These are phyloP conservation scores for Lavandula angustifolia DNA, from an alignment of 257 asterid genomes.

Conservation along the genomic window DNA sequence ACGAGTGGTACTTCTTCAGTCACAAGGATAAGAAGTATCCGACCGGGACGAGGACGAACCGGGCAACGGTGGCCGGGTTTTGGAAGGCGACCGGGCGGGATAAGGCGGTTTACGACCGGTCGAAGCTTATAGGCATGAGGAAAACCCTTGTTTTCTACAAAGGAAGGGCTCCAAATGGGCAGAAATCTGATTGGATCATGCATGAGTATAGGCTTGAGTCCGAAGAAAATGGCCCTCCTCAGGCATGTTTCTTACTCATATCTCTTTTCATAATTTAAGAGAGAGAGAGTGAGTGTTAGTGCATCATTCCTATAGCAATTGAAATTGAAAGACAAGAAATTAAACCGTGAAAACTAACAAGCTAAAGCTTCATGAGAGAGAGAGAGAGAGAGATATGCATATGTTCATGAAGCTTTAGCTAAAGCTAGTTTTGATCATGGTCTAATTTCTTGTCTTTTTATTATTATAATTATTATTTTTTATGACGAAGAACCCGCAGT, in stretches of 20 bases:
- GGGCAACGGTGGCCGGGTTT: conserved; percentile 60
- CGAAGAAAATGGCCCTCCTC: conserved; percentile 1
- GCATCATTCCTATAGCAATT: too few species aligned
- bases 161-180: conserved; percentile 56
- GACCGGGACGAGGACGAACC: conserved; percentile 54
- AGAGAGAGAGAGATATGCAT: too few species aligned
- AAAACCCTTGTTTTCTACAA: conserved; percentile 57
- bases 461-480: too few species aligned
- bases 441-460: too few species aligned
- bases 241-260: neutral
- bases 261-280: too few species aligned
- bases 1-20: conserved; percentile 63
- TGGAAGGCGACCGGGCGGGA: conserved; percentile 72
- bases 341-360: too few species aligned
- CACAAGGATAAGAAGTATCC: conserved; percentile 59
- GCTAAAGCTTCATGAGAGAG: too few species aligned
- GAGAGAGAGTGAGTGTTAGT: too few species aligned
- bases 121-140: conserved; percentile 45
- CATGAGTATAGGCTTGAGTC: conserved; percentile 58
- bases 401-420: too few species aligned
- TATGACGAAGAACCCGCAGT: too few species aligned
- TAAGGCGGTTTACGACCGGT: conserved; percentile 39
- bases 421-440: too few species aligned
- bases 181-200: conserved; percentile 62
- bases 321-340: too few species aligned